A percentile compares a stretch with the other conserved stretches of the same genome.
Conservation (phyloP, 345 rosid species). For the Melaleuca quinquenervia region DNA sequence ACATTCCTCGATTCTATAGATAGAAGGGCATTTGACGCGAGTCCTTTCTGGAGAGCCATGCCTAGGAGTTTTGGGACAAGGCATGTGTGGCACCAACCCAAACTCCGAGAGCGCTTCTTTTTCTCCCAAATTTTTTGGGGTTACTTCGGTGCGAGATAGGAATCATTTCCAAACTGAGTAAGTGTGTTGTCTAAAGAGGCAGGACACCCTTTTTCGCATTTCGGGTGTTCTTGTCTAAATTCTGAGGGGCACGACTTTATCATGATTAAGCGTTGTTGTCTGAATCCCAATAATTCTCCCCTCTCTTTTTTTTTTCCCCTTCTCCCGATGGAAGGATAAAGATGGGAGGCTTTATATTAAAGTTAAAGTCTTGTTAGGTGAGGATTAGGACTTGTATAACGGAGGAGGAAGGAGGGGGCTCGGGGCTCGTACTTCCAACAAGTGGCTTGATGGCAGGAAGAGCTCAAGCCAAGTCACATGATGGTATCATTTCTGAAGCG, state of each 20-base stretch:
- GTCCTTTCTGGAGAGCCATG: not conserved
- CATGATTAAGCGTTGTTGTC: not conserved
- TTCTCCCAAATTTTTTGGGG: not conserved
- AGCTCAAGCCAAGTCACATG: not conserved
- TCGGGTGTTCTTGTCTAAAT: slow-evolving; percentile 3
- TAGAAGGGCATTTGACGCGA: not conserved
- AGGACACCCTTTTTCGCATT: not conserved
- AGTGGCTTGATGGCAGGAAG: slow-evolving; percentile 10
- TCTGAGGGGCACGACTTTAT: not conserved
- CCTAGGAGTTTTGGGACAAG: not conserved
- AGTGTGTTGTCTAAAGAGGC: slow-evolving; percentile 3
- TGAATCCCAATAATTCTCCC: not conserved
- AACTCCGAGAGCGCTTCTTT: not conserved
- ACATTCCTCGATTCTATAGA: not conserved
- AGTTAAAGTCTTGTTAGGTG: slow-evolving; percentile 13
- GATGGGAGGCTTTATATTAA: slow-evolving; percentile 9
- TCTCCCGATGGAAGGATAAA: not conserved
- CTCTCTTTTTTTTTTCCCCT: not conserved
- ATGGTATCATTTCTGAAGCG: not conserved
- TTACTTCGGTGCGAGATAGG: not conserved
- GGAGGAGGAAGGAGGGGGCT: not conserved
- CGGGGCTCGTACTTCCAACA: not conserved
- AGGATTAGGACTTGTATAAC: slow-evolving; percentile 7
- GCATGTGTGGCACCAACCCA: not conserved
- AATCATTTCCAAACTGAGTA: slow-evolving; percentile 2